Percentiles rank a stretch among this genome's conserved stretches.
phyloP scores from a whole-genome alignment of 1,139 yeast genomes.

The Kurtzmaniella quercitrusa region DNA sequence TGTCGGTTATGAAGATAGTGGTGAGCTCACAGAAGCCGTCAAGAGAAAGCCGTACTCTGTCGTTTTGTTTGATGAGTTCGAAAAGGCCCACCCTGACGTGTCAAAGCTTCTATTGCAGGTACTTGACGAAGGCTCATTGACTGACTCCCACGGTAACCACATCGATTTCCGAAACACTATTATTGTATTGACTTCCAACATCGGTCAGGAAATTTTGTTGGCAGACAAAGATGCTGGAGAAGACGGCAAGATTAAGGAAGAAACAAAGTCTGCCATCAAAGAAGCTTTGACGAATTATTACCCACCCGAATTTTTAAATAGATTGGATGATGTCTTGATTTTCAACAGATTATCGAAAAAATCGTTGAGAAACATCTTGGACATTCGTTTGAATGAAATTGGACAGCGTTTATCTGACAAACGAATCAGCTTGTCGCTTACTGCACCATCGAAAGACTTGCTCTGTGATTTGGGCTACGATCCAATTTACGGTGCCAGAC shows the following conservation, averaged over 20 bases:
- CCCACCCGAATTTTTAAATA: conserved; percentile 92
- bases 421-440: conserved; percentile 61
- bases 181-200: conserved; percentile 95
- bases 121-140: conserved; percentile 87
- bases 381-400: conserved; percentile 76
- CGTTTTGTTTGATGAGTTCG: conserved; percentile 91
- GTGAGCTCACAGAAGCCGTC: conserved; percentile 94
- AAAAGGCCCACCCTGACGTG: conserved; percentile 93
- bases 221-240: conserved; percentile 47
- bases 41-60: conserved; percentile 93
- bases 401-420: conserved; percentile 75
- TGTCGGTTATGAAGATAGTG: conserved; percentile 93
- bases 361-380: conserved; percentile 74
- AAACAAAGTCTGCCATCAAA: conserved; percentile 53
- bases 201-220: conserved; percentile 85
- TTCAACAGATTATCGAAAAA: conserved; percentile 81
- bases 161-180: conserved; percentile 93
- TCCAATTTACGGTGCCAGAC: conserved; percentile 91
- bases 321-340: conserved; percentile 86
- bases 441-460: conserved; percentile 67
- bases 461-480: conserved; percentile 85
- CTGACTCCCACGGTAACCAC: conserved; percentile 92
- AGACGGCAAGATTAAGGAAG: conserved; percentile 45
- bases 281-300: conserved; percentile 68
- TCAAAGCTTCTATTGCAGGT: conserved; percentile 87